Evolutionary conservation across 371 early-diverging fungal genomes (phyloP).

Genomic region (Rhizopus microsporus): DNA sequence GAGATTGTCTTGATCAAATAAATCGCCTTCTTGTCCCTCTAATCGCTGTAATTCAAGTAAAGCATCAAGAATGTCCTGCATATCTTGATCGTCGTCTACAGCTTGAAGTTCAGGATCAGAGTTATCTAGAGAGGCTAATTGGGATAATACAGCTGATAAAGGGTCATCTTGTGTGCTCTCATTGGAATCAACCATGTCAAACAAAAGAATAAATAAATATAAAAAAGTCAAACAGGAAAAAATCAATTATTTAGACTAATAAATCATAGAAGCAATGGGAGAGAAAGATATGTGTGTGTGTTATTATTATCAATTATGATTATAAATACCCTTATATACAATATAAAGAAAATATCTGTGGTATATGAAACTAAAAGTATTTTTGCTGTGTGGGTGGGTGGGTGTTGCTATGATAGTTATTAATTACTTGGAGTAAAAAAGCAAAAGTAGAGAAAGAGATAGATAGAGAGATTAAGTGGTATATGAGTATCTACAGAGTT

Average conservation of each 20-base stretch:
- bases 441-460: not conserved
- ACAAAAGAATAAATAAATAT: not conserved
- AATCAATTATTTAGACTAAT: not conserved
- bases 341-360: no score
- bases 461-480: not conserved
- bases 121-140: no score
- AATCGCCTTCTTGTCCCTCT: not conserved
- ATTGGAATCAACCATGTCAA: not conserved
- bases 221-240: conserved; percentile 1
- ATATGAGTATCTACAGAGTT: not conserved
- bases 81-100: conserved; percentile 3
- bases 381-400: no score
- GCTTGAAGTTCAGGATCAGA: not conserved
- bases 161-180: not conserved
- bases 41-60: conserved; percentile 8
- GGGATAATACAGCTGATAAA: no score
- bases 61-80: conserved; percentile 9
- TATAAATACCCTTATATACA: no score
- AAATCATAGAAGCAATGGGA: no score
- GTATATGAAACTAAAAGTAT: no score
- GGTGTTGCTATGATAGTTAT: no score
- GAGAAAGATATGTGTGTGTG: no score
- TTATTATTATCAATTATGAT: no score
- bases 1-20: conserved; percentile 3
- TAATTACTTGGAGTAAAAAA: no score